Conservation (phyloP, 2,329 filamentous ascomycete species). For the Talaromyces sp. region DNA sequence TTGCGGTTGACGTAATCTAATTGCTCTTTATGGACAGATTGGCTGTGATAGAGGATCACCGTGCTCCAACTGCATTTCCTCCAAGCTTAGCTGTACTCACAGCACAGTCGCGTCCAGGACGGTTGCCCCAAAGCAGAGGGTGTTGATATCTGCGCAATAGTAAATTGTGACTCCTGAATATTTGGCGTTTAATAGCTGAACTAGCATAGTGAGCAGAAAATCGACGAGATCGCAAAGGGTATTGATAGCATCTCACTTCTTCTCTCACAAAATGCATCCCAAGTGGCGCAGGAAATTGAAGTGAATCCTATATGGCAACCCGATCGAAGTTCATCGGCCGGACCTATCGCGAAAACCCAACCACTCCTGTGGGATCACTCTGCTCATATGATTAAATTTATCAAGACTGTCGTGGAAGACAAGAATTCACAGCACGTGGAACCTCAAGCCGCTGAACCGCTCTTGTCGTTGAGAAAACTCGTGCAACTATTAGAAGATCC, state of each 20-base stretch:
- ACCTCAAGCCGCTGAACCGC: not conserved
- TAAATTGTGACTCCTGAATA: not conserved
- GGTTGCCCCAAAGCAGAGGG: slow-evolving; percentile 1
- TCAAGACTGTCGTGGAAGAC: not conserved
- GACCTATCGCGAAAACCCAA: not conserved
- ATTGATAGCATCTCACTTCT: slow-evolving; percentile 1
- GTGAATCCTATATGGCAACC: not conserved
- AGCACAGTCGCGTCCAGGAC: not conserved
- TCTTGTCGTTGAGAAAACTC: not conserved
- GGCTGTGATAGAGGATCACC: slow-evolving; percentile 6
- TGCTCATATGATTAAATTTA: not conserved
- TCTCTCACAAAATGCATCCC: not conserved
- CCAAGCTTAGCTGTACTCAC: not conserved
- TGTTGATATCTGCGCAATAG: slow-evolving; percentile 2
- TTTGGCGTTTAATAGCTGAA: not conserved
- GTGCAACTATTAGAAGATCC: not conserved
- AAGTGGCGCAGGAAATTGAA: not conserved
- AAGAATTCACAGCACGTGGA: not conserved
- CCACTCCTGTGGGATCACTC: not conserved
- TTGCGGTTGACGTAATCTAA: not conserved
- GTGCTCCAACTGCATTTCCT: not conserved
- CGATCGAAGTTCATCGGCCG: not conserved
- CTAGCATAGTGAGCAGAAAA: slow-evolving; percentile 3
- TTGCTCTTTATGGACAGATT: not conserved
- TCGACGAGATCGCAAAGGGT: slow-evolving; percentile 3